Conservation (phyloP, 192 early-diverging fungal species). For the Backusella tarrabulga region DNA sequence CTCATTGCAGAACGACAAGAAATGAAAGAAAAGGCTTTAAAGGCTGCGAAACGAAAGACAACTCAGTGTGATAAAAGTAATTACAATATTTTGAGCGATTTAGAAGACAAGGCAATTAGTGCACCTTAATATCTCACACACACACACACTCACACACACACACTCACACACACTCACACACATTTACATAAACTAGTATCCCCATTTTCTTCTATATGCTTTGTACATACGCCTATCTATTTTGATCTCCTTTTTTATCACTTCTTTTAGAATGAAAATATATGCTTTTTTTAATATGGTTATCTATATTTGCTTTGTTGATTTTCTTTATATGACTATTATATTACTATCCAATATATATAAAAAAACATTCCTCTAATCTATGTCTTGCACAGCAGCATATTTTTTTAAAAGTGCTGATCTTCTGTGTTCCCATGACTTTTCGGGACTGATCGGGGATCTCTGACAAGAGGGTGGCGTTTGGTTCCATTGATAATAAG, state of each 20-base stretch:
- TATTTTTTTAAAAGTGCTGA: conserved; percentile 19
- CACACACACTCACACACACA: background rate
- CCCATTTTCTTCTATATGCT: background rate
- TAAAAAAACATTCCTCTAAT: background rate
- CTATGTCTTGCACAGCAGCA: background rate
- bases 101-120: conserved; percentile 14
- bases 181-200: background rate
- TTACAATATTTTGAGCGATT: background rate
- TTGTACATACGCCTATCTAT: background rate
- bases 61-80: conserved; percentile 2
- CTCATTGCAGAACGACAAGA: background rate
- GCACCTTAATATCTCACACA: conserved; percentile 4
- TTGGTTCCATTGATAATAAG: conserved; percentile 25
- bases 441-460: conserved; percentile 1
- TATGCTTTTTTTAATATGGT: background rate
- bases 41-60: background rate
- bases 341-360: background rate
- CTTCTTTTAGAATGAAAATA: background rate
- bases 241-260: background rate
- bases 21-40: background rate
- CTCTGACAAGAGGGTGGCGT: conserved; percentile 13
- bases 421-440: conserved; percentile 24
- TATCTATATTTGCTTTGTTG: background rate
- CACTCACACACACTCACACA: background rate
- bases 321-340: background rate